These are phyloP conservation scores for Parasarocladium wereldwijsianum DNA, from an alignment of 2,329 filamentous ascomycete species.

Conservation along the genomic window DNA sequence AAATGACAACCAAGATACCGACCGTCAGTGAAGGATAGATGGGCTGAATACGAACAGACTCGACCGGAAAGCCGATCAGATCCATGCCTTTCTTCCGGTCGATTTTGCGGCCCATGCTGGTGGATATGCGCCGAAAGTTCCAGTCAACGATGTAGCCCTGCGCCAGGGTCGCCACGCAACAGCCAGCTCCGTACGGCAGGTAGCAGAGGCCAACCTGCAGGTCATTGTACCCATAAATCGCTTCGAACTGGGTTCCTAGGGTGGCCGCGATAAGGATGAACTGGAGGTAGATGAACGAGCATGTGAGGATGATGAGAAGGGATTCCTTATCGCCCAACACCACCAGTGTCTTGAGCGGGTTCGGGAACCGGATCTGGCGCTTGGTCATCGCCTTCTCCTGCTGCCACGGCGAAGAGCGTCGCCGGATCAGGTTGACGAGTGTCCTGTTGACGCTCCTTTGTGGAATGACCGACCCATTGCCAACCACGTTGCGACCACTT, in stretches of 20 bases:
- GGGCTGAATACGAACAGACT: conserved; percentile 37
- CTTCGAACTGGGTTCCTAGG: conserved; percentile 33
- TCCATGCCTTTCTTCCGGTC: conserved; percentile 41
- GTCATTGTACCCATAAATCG: conserved; percentile 35
- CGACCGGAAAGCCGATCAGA: conserved; percentile 36
- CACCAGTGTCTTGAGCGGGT: conserved; percentile 38
- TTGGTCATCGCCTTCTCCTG: conserved; percentile 15
- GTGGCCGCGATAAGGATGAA: conserved; percentile 41
- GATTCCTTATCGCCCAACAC: conserved; percentile 44
- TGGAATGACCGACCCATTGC: conserved; percentile 41
- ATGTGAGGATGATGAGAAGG: conserved; percentile 35
- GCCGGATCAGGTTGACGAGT: conserved; percentile 30
- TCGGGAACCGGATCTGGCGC: conserved; percentile 35
- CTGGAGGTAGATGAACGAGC: conserved; percentile 37
- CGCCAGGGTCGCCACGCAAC: conserved; percentile 29
- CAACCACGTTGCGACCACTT: conserved; percentile 43
- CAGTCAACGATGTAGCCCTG: conserved; percentile 46
- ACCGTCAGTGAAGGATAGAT: conserved; percentile 38
- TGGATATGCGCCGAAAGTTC: conserved; percentile 58
- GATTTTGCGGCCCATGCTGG: conserved; percentile 43
- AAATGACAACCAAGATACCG: conserved; percentile 35
- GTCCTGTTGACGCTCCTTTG: conserved; percentile 44
- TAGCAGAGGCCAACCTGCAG: conserved; percentile 39
- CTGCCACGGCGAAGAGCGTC: conserved; percentile 15
- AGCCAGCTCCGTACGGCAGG: conserved; percentile 37